Conservation (phyloP, 345 rosid genomes). For the Dipteronia sinensis region DNA sequence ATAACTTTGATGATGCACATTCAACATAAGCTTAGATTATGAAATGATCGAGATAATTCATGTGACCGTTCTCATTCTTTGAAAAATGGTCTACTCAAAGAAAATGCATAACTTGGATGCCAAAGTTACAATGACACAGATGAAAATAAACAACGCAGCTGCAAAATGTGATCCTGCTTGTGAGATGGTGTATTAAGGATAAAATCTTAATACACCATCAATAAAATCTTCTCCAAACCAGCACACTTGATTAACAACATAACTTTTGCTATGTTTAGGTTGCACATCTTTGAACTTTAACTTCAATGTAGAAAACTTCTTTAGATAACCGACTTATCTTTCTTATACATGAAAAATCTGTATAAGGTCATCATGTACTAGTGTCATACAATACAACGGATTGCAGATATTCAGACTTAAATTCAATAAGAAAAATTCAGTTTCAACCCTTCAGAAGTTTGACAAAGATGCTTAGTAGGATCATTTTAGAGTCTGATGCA, state of each 20-base stretch:
- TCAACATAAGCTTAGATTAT: background rate
- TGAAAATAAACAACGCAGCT: background rate
- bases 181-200: background rate
- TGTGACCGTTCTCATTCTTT: background rate
- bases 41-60: background rate
- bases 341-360: background rate
- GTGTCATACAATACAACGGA: background rate
- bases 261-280: background rate
- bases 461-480: background rate
- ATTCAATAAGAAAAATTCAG: background rate
- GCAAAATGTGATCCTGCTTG: background rate
- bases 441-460: background rate
- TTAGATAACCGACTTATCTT: background rate
- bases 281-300: constrained; percentile 4
- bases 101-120: background rate
- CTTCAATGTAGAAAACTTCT: background rate
- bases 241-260: background rate
- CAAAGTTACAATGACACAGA: constrained; percentile 1
- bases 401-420: background rate
- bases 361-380: background rate
- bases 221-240: constrained; percentile 1
- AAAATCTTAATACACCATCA: background rate
- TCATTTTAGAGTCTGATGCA: background rate
- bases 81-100: background rate
- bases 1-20: background rate